Conservation (phyloP, 805 yeast species). For the Starmerella gropengiesseri region DNA sequence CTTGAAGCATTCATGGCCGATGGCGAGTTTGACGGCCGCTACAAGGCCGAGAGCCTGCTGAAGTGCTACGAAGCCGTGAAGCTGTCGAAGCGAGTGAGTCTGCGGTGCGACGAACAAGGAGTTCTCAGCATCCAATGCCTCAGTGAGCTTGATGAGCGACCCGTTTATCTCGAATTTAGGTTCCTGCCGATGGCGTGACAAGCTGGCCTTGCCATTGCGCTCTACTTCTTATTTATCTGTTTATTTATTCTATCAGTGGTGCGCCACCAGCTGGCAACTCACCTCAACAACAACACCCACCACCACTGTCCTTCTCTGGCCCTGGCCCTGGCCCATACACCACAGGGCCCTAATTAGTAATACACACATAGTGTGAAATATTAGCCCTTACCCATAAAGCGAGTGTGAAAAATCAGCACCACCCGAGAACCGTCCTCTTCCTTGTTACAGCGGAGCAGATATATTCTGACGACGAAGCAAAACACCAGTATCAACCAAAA, state of each 20-base stretch:
- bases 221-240: neutral
- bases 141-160: slow-evolving; percentile 29
- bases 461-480: slow-evolving; percentile 28
- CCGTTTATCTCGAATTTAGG: slow-evolving; percentile 27
- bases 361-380: neutral
- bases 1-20: slow-evolving; percentile 46
- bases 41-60: slow-evolving; percentile 40
- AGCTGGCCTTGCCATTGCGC: neutral
- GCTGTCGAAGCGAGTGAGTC: slow-evolving; percentile 42
- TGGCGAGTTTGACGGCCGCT: slow-evolving; percentile 27
- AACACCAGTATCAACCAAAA: slow-evolving; percentile 7
- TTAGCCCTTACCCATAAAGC: neutral
- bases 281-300: no score
- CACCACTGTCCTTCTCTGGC: neutral
- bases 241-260: no score
- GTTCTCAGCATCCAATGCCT: slow-evolving; percentile 38
- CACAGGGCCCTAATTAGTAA: slow-evolving; percentile 1
- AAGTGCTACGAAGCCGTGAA: slow-evolving; percentile 40
- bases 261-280: no score
- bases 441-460: slow-evolving; percentile 25
- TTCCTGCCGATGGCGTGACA: slow-evolving; percentile 17
- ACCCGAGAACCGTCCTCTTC: neutral
- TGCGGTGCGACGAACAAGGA: slow-evolving; percentile 46
- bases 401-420: slow-evolving; percentile 13
- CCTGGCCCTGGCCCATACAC: neutral